Base-by-base conservation (phyloP, 768 basidiomycete genomes). In the Auriscalpium orientale region DNA sequence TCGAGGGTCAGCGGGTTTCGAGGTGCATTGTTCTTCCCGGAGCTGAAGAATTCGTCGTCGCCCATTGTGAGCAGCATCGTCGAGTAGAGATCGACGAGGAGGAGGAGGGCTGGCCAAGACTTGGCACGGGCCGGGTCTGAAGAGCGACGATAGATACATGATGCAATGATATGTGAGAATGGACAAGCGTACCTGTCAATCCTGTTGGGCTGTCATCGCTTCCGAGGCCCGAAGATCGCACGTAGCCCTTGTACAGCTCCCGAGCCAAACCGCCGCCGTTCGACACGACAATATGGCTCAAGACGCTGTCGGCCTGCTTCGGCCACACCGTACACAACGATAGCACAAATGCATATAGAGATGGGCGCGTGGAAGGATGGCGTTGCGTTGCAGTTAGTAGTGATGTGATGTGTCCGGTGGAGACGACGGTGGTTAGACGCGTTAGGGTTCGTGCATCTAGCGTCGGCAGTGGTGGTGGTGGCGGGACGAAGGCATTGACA, bases 11-110 rank as follows among this genome's bases (percentile, higher is more conserved):
- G 77, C 0, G 94, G 89, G 59, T 94, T 95, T 18, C 84, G 73
- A n/a, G 75, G 66, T 11, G 62, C 55, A 33, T 55, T 58, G 8
- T 0, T 49, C 28, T 6, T 64, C 36, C 10, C 34, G 28, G 53
- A 36, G 10, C 83, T 81, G 67, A 97, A 97, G 73, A 98, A 98
- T 67, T 98, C 97, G 70, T 98, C 95, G 63, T 99, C 97, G 1
- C 91, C 91, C 79, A 98, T 90, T 0, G 93, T 93, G 35, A 92
- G 75, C 35, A 98, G 79, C 1, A 85, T 81, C 57, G 95, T 89
- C 2, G 83, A 79, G 69, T 97, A 95, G 11, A 97, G 68, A 51
- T 95, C 87, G 1, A 82, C 78, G 8, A 95, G 79, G 54, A 97
- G 79, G 8, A 98, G 72, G 1, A 98, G 70, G 2, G 88, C 76